Base-by-base conservation (phyloP, 2,329 filamentous ascomycete species). In the Pseudonectria buxi region DNA sequence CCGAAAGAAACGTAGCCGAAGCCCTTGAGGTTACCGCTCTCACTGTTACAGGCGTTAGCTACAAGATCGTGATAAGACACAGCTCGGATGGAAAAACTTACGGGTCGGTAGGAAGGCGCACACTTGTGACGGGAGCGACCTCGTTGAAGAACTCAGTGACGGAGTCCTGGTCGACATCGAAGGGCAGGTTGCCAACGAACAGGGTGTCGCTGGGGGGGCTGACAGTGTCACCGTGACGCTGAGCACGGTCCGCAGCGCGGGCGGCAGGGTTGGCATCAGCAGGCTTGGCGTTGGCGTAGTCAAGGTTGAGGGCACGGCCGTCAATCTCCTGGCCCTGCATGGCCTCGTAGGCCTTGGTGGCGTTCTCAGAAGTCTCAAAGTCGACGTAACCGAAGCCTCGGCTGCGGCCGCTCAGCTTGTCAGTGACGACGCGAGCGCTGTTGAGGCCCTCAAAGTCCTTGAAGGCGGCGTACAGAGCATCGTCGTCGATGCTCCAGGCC, bases 311-410 rank as follows among this genome's bases (percentile, higher is more conserved):
- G 45, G 69, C 61, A 53, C 86, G 86, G 43, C 80, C 79, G 51
- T 89, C 84, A 33, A 94, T 66, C 54, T 87, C 80, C 45, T 74
- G 63, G 47, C 78, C 83, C 54, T 86, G 76, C 80, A 85, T 88
- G 54, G 74, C 78, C 53, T 81, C 77, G 49, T 82, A 75, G 37
- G 86, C 86, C 59, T 80, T 81, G 53, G 75, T 74, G 37, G 83
- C 84, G 58, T 77, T 73, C 41, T 76, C 80, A 41, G 73, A 64
- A 49, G 71, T 76, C 57, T 72, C 70, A 64, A 89, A 95, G 70
- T 95, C 88, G 53, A 95, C 85, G 60, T 95, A 95, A 43, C 89
- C 89, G 63, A 94, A 95, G 48, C 86, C 89, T 68, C 88, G 88
- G 64, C 88, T 90, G 57, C 86, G 83, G 54, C 86, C 85, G 55